phyloP scores from a whole-genome alignment of 495 filamentous ascomycete species.

The Hypoxylon rickii region DNA sequence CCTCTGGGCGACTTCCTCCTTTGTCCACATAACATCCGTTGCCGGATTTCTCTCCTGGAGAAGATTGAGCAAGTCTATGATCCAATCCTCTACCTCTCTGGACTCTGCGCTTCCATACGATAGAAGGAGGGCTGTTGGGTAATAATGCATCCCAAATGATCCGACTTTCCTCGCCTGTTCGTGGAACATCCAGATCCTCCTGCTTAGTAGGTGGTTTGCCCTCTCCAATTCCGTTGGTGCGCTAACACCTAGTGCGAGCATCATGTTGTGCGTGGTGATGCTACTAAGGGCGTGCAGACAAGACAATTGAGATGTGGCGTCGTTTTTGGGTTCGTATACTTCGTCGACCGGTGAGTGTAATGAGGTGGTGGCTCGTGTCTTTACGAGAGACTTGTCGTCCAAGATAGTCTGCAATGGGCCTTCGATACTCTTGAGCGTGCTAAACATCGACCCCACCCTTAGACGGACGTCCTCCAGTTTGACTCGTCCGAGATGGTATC shows the following conservation, averaged over 20 bases:
- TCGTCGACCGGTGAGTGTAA: slow-evolving; percentile 3
- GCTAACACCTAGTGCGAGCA: not conserved
- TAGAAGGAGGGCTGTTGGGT: slow-evolving; percentile 6
- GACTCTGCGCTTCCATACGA: slow-evolving; percentile 10
- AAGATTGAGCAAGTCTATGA: slow-evolving; percentile 4
- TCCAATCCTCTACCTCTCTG: not conserved
- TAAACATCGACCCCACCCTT: not conserved
- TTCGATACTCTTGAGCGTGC: not conserved
- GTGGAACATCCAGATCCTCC: slow-evolving; percentile 12
- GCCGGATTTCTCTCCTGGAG: slow-evolving; percentile 2
- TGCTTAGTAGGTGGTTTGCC: not conserved
- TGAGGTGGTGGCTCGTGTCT: not conserved
- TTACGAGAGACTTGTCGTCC: not conserved
- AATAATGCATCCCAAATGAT: slow-evolving; percentile 11
- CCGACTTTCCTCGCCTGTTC: slow-evolving; percentile 7
- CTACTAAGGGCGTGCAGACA: slow-evolving; percentile 1
- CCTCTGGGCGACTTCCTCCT: slow-evolving; percentile 1
- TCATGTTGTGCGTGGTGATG: slow-evolving; percentile 6
- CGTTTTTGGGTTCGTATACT: not conserved
- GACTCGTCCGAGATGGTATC: slow-evolving; percentile 2
- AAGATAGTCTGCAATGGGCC: not conserved
- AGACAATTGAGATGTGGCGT: not conserved
- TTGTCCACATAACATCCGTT: slow-evolving; percentile 13
- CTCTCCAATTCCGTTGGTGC: not conserved
- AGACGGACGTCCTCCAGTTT: not conserved